Evolutionary conservation across 129 eudicot species (phyloP), one percentile per base, ranked within the genome.

Genomic region (Smallanthus sonchifolius): DNA sequence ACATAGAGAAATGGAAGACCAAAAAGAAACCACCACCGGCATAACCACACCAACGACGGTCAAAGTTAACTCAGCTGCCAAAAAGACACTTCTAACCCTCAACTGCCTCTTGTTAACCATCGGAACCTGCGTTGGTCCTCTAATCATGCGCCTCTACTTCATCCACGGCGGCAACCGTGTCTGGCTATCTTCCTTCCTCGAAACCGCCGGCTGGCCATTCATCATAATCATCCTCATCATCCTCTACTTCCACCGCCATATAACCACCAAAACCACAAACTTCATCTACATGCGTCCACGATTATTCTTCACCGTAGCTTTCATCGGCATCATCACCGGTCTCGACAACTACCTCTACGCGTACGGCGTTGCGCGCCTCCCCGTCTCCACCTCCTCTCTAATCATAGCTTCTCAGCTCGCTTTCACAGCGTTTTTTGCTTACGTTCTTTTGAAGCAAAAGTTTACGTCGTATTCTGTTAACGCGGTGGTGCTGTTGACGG

Each of bases 371-470:
- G 77, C 88, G 0, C 71, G 79, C 8, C 77, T 84, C 36, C 88
- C 85, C 15, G 54, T 84, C 8, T 80, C 88, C 15, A 84, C 88
- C 0, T 54, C 54, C 2, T 47, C 88, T 1, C 67, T 84, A 2
- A 65, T 87, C 11, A 64, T 74, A 8, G 86, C 89, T 0, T 30
- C 85, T 7, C 89, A 84, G 1, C 79, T 87, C 7, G 87, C 75
- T 4, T 87, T 87, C 78, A 75, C 76, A 3, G 87, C 87, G 14
- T 19, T 74, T 2, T 87, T 82, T 34, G 83, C 84, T 1, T 81
- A 45, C 64, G 8, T 87, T 3, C 60, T 87, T 6, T 84, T 84
- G 72, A 81, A 81, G 55, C 87, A 79, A 47, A 84, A 80, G 73
- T 82, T 87, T 47, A 87, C 85, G 5, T 63, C 84, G 1, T 77